Conservation (phyloP, 2,329 filamentous ascomycete species). For the Cercospora nicotianae region DNA sequence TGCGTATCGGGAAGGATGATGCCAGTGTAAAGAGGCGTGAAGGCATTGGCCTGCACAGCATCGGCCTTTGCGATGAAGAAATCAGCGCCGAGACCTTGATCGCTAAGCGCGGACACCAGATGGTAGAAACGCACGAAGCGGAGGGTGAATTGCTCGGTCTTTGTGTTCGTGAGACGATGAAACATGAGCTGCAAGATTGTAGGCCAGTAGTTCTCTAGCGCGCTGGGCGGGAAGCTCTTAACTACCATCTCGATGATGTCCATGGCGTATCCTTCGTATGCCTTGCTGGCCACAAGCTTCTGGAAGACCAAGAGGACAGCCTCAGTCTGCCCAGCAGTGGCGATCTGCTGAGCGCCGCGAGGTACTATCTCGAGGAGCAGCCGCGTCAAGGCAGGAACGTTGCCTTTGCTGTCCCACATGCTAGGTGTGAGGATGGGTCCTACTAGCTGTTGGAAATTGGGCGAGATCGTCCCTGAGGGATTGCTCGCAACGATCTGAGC, state of each 20-base stretch:
- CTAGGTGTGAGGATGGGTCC: conserved; percentile 74
- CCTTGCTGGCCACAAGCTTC: conserved; percentile 76
- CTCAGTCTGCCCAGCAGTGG: conserved; percentile 77
- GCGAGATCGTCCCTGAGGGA: conserved; percentile 72
- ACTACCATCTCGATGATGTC: conserved; percentile 84
- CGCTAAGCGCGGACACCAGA: conserved; percentile 75
- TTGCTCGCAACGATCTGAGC: conserved; percentile 87
- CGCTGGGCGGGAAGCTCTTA: conserved; percentile 69
- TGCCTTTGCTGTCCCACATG: conserved; percentile 89
- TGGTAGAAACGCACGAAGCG: conserved; percentile 95
- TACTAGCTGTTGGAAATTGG: conserved; percentile 77
- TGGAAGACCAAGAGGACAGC: conserved; percentile 95
- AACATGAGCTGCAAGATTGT: conserved; percentile 81
- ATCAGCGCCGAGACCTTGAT: conserved; percentile 84
- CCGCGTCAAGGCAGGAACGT: conserved; percentile 85
- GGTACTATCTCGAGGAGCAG: conserved; percentile 82
- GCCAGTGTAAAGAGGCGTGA: conserved; percentile 78
- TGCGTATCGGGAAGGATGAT: conserved; percentile 88
- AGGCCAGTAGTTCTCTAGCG: conserved; percentile 73
- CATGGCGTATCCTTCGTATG: conserved; percentile 82
- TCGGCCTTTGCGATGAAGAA: conserved; percentile 88
- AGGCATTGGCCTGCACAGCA: conserved; percentile 72
- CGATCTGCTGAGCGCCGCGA: conserved; percentile 70
- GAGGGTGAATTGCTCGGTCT: conserved; percentile 78
- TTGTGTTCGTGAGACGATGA: conserved; percentile 68